Conservation (phyloP, 768 basidiomycete species). For the Lactifluus subvellereus region DNA sequence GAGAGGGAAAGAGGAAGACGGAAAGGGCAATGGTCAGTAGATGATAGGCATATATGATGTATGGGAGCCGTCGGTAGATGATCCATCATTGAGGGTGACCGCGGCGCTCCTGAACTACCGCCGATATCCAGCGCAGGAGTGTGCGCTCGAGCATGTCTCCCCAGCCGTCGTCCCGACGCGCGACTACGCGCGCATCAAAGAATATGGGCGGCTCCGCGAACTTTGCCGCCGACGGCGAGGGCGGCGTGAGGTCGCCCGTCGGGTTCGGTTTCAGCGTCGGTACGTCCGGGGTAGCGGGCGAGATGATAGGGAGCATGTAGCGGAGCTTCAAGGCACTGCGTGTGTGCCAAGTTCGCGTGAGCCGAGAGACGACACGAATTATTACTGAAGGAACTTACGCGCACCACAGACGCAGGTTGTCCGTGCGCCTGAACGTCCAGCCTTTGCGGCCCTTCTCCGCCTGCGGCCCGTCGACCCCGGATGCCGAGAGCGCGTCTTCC, state of each 20-base stretch:
- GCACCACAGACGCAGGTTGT: conserved; percentile 80
- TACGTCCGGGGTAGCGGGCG: conserved; percentile 40
- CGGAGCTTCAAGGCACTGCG: conserved; percentile 74
- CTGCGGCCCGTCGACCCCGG: conserved; percentile 30
- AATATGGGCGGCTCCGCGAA: conserved; percentile 43
- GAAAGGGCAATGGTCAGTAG: neutral
- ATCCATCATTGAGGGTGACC: conserved; percentile 20
- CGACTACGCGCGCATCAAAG: conserved; percentile 73
- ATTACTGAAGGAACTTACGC: conserved; percentile 48
- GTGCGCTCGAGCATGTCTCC: conserved; percentile 67
- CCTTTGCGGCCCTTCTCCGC: conserved; percentile 46
- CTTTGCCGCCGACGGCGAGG: conserved; percentile 32
- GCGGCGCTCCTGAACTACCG: conserved; percentile 59
- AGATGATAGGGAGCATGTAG: conserved; percentile 65
- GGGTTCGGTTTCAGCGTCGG: conserved; percentile 28
- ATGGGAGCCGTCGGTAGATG: too few relatives aligned
- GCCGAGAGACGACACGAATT: neutral
- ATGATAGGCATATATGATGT: neutral
- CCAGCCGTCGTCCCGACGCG: conserved; percentile 73
- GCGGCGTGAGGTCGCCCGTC: conserved; percentile 1
- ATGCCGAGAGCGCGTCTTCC: conserved; percentile 43
- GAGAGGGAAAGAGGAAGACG: neutral
- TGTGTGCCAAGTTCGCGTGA: neutral
- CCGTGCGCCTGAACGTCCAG: conserved; percentile 82
- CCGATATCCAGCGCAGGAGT: conserved; percentile 59